Evolutionary conservation across 768 basidiomycete genomes (phyloP), one percentile per base, ranked within the genome.

Genomic region (Russula earlei): DNA sequence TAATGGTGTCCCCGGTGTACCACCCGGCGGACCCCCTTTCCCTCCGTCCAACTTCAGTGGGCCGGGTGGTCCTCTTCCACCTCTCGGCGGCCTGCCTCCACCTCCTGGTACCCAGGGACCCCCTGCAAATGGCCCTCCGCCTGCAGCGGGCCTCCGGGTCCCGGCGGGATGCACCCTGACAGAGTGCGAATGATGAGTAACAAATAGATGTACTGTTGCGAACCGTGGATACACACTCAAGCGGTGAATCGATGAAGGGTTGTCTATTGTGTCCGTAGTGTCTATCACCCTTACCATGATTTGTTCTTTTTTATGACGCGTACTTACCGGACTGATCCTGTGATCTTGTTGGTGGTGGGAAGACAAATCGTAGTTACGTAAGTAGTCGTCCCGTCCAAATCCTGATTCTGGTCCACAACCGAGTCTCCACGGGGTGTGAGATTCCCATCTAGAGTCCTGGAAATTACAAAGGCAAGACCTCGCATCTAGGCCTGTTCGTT

Each of bases 111-210:
- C 31, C 38, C 27, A 44, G 2, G 56, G 60, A 17, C 54, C 51
- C 14, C 55, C 52, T 29, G 14, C n/a, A 19, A 43, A 50, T 2
- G 52, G 54, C n/a, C 34, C 54, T 34, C 45, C 45, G 15, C 27
- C 49, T 31, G 15, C 49, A 27, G 51, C 57, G n/a, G n/a, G n/a
- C n/a, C n/a, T n/a, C 24, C 58, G 19, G 77, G 77, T 19, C 82
- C 84, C 41, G 81, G 75, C n/a, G 77, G 76, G n/a, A 90, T 91
- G 61, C 89, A 91, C 67, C 89, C 89, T 10, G 89, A 91, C 69
- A 78, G 89, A 56, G 63, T 87, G 68, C 77, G 87, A 56, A 90
- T 91, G 88, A 81, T 91, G 83, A 77, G 47, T 44, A 10, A 51
- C 10, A 51, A 50, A 47, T 57, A 40, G 27, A 33, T 52, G 22